These are phyloP conservation scores for Colletotrichum karsti DNA, from an alignment of 2,329 filamentous ascomycete genomes.

Conservation along the genomic window DNA sequence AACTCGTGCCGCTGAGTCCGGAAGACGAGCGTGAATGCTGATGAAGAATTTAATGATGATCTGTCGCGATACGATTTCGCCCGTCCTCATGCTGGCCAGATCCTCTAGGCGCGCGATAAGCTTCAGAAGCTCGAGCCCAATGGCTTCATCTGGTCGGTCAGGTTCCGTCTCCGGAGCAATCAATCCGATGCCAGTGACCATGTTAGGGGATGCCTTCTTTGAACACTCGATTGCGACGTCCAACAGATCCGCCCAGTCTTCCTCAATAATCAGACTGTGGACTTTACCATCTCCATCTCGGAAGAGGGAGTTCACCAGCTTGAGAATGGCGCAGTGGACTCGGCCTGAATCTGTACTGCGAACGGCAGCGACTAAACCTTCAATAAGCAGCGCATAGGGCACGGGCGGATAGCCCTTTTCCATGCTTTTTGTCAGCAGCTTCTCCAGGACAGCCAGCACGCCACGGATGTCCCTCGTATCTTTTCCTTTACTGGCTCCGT, in stretches of 20 bases:
- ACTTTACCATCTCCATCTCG: conserved; percentile 60
- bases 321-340: conserved; percentile 56
- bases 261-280: conserved; percentile 66
- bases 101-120: conserved; percentile 60
- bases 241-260: conserved; percentile 72
- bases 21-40: conserved; percentile 67
- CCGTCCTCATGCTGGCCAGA: conserved; percentile 53
- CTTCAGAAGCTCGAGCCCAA: conserved; percentile 51
- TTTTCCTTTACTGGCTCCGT: conserved; percentile 56
- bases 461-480: conserved; percentile 68
- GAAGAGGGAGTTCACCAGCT: conserved; percentile 65
- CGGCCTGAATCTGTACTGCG: conserved; percentile 52
- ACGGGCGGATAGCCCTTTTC: conserved; percentile 68
- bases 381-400: conserved; percentile 66
- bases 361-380: conserved; percentile 63
- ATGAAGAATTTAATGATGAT: conserved; percentile 74
- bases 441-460: conserved; percentile 69
- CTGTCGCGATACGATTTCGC: conserved; percentile 70
- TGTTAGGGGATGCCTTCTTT: conserved; percentile 35
- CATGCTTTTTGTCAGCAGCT: conserved; percentile 66
- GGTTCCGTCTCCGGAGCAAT: conserved; percentile 36
- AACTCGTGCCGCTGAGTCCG: conserved; percentile 69
- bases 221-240: conserved; percentile 66
- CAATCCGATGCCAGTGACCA: conserved; percentile 19
- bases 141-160: conserved; percentile 44